phyloP scores from a whole-genome alignment of 2,329 filamentous ascomycete species.

The Paramyrothecium sp. region DNA sequence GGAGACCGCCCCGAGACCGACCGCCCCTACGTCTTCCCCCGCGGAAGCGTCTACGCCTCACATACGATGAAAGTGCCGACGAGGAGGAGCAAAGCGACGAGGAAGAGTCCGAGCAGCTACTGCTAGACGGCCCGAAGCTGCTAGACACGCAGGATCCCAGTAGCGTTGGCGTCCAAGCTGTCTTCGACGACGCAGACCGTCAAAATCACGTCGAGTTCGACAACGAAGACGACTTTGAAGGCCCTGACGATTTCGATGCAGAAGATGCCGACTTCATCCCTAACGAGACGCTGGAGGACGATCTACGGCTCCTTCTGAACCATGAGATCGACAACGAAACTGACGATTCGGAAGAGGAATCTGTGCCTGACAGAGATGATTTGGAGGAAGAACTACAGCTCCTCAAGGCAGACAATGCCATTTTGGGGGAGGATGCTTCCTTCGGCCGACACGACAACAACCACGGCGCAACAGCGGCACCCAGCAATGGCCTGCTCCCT shows the following conservation, averaged over 20 bases:
- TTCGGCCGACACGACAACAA: slow-evolving; percentile 7
- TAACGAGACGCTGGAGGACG: slow-evolving; percentile 8
- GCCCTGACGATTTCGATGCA: slow-evolving; percentile 19
- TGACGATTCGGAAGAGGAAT: slow-evolving; percentile 7
- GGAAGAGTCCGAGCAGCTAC: slow-evolving; percentile 24
- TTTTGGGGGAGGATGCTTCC: slow-evolving; percentile 17
- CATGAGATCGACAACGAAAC: slow-evolving; percentile 7
- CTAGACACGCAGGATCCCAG: slow-evolving; percentile 9
- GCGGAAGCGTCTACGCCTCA: slow-evolving; percentile 63
- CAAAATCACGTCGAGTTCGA: slow-evolving; percentile 11
- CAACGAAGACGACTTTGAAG: slow-evolving; percentile 26
- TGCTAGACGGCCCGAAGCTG: slow-evolving; percentile 28
- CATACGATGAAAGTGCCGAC: slow-evolving; percentile 33
- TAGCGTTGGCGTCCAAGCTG: slow-evolving; percentile 14
- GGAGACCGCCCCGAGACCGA: slow-evolving; percentile 56
- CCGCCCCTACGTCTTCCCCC: slow-evolving; percentile 72
- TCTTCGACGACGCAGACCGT: slow-evolving; percentile 19
- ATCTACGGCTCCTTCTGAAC: background rate
- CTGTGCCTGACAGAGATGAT: slow-evolving; percentile 4
- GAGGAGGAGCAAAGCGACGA: slow-evolving; percentile 40
- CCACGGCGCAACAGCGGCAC: background rate
- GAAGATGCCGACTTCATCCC: slow-evolving; percentile 6
- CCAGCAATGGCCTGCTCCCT: slow-evolving; percentile 1
- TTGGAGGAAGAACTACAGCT: slow-evolving; percentile 39
- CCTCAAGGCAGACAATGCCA: slow-evolving; percentile 37